Evolutionary conservation across 768 basidiomycete species (phyloP), one percentile per base, ranked within the genome.

Genomic region (Suillus plorans): DNA sequence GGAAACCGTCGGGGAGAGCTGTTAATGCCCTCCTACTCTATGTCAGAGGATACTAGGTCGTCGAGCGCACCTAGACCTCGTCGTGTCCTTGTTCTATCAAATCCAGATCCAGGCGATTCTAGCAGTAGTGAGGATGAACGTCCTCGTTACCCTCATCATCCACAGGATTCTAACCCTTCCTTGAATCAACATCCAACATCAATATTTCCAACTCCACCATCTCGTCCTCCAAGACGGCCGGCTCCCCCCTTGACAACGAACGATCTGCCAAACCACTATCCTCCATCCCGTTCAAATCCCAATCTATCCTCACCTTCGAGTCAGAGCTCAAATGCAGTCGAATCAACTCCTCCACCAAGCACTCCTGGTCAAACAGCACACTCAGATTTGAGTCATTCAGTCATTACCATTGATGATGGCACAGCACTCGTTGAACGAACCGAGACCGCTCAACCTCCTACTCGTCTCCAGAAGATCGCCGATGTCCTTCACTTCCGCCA

Each of bases 241-340:
- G 66, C 74, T 36, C 78, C 77, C 0, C 73, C 79, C n/a, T 68
- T 82, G 49, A 79, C 75, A 67, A 79, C 75, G 66, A 80, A 78
- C 63, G 75, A 80, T 70, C 66, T 80, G 45, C 73, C 74, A 66
- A 76, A 37, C 61, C 74, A 71, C 62, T 66, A 66, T 67, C 73
- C 72, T 70, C 73, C 78, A 71, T 78, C 82, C 70, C 61, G 69
- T 74, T 79, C 81, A 63, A 84, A 85, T 71, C 88, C 85, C 61
- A 80, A 86, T 47, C 82, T 86, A 58, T 89, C 88, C 18, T 91
- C 90, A 4, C 88, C 91, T 22, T 90, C 88, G 61, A 87, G 83
- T 70, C 83, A 86, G 56, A 85, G 84, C 70, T 91, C 90, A 56
- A 80, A 78, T 67, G 81, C 81, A 47, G 82, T 86, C 58, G 88